Evolutionary conservation across 768 basidiomycete genomes (phyloP), one percentile per base, ranked within the genome.

Genomic region (Mycena capillaripes): DNA sequence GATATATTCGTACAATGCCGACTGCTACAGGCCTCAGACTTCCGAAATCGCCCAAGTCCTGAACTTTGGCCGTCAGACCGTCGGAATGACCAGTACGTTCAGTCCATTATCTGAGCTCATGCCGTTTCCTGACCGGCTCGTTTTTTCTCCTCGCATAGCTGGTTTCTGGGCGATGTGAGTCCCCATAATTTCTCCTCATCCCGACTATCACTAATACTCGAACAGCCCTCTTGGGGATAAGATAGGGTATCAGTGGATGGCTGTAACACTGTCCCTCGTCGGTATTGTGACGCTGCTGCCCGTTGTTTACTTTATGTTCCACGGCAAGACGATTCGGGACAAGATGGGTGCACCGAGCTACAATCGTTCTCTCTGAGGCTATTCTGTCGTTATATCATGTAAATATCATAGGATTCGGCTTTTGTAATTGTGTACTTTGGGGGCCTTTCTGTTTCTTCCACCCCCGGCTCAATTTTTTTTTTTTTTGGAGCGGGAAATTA

Each of bases 21-120:
- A 72, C 32, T 61, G 70, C 42, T 72, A 72, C 34, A 52, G 19
- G 36, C 71, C 71, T 17, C 71, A 72, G 32, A 68, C 71, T 14
- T 42, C 70, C 21, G 61, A 70, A 27, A 58, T 66, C 11, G 68
- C 73, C 1, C 73, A 74, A 53, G 64, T 74, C 14, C 50, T 74
- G 48, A 74, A 74, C 64, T 74, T 74, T 52, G 68, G 57, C 10
- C 63, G 73, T 8, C 73, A 74, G 29, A 71, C 59, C 25, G 36
- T 71, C 11, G 73, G 73, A 38, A 74, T 74, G 73, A 74, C 73
- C 21, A 50, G 62, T 74, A 55, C 55, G 73, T 65, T 21, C 14
- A 17, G 46, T 38, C 11, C 9, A 23, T 34, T n/a, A n/a, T 50
- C 14, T 25, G 1, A 55, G 16, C 4, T 59, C 21, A 8, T 14